Base-by-base conservation (phyloP, 805 yeast genomes). In the Maudiozyma barnettii region DNA sequence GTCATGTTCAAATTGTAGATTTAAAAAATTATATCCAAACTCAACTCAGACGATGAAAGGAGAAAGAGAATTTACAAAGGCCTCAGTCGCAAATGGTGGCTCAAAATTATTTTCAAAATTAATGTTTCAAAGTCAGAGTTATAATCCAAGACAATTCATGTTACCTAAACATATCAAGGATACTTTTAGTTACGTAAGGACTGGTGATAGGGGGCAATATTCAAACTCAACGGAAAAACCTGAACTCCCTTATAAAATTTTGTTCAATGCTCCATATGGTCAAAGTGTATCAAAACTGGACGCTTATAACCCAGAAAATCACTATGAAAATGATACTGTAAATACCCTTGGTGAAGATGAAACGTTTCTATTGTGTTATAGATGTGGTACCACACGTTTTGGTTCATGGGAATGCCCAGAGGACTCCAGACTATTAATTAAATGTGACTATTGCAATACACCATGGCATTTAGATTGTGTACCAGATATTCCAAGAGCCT, bases 401-500 rank as follows among this genome's bases (percentile, higher is more conserved):
- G 65, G 69, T 14, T 54, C 71, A 21, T 64, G 70, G 59, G 65
- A 70, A 21, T 60, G 63, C 46, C 71, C 71, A 6, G 68, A 54
- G 14, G 58, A 67, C 19, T 75, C 78, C 39, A 71, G 75, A 43
- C 72, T 76, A 33, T 71, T 90, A 18, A 75, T 81, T 14, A 78
- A 77, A 48, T 90, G 98, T 64, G 96, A 88, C 58, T 84, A 82
- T 58, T 90, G 98, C 64, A 72, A 82, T 0, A 69, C 84, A 3
- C 75, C 81, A 16, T 90, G 95, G 95, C 98, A 90, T 66, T 65
- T 90, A 42, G 96, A 91, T 65, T 90, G 98, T 64, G 65, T 90
- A 14, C 66, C 66, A 14, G 72, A 75, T 45, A 84, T 86, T 1
- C 95, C 96, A 1, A 67, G 87, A 54, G 73, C 86, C 14, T 71